Evolutionary conservation across 2,329 filamentous ascomycete species (phyloP).

Genomic region (Colletotrichum chrysophilum): DNA sequence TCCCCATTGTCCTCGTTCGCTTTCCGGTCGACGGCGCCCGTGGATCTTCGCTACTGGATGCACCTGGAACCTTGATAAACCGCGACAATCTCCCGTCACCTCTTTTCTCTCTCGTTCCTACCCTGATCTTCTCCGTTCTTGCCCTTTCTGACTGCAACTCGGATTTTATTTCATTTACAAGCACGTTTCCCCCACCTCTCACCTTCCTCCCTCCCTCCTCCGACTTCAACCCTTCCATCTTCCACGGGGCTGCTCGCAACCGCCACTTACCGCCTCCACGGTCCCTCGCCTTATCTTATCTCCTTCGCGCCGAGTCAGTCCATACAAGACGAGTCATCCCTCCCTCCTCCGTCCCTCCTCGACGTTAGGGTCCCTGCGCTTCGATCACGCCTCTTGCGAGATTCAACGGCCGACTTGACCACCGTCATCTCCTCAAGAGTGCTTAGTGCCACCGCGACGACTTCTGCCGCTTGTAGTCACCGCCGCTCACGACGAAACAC

Average conservation of each 20-base stretch:
- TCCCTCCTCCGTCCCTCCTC: slow-evolving; percentile 5
- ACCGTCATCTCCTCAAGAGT: not conserved
- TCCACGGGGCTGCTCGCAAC: not conserved
- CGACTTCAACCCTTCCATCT: not conserved
- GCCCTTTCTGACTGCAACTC: not conserved
- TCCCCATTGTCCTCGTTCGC: not conserved
- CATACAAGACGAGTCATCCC: slow-evolving; percentile 12
- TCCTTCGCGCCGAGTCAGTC: slow-evolving; percentile 7
- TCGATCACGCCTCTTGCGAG: slow-evolving; percentile 6
- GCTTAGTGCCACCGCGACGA: not conserved
- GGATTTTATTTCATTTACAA: not conserved
- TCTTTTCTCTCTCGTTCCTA: not conserved
- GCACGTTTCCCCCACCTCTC: not conserved
- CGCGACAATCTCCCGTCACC: not conserved
- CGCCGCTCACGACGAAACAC: not conserved
- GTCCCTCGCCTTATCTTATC: slow-evolving; percentile 12
- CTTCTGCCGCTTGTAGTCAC: not conserved
- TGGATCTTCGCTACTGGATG: not conserved
- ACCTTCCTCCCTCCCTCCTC: not conserved
- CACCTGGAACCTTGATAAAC: slow-evolving; percentile 17
- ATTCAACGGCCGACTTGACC: not conserved
- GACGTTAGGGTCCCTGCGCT: not conserved
- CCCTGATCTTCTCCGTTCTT: not conserved
- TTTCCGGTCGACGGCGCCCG: not conserved
- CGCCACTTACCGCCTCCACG: not conserved